Evolutionary conservation across 2,329 filamentous ascomycete genomes (phyloP).

Genomic region (Didymella lethalis): DNA sequence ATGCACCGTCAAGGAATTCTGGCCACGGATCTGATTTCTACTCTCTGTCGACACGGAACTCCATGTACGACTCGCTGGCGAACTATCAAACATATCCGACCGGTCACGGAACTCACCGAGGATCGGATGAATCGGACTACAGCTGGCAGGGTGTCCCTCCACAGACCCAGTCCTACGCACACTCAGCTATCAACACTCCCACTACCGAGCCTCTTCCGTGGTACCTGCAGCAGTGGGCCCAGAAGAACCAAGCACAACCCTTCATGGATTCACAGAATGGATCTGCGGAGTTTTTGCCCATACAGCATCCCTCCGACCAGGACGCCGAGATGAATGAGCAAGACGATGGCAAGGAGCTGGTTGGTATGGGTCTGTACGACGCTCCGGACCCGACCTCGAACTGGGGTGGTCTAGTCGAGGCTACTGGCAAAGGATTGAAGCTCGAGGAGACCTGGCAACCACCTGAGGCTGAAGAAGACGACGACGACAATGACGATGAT

Average conservation of each 20-base stretch:
- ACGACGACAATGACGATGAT: constrained; percentile 60
- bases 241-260: constrained; percentile 42
- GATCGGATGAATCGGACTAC: constrained; percentile 40
- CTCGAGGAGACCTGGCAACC: constrained; percentile 82
- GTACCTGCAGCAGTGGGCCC: constrained; percentile 50
- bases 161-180: constrained; percentile 33
- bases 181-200: constrained; percentile 45
- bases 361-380: constrained; percentile 86
- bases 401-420: constrained; percentile 59
- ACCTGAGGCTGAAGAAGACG: constrained; percentile 55
- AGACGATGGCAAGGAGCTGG: constrained; percentile 71
- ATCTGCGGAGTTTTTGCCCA: constrained; percentile 59
- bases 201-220: constrained; percentile 45
- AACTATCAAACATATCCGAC: constrained; percentile 26
- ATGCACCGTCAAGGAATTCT: constrained; percentile 38
- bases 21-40: constrained; percentile 46
- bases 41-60: constrained; percentile 46
- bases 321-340: constrained; percentile 65
- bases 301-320: constrained; percentile 57
- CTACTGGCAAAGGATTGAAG: constrained; percentile 76
- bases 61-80: constrained; percentile 36
- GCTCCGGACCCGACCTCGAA: constrained; percentile 67
- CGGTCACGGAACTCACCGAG: constrained; percentile 27
- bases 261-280: constrained; percentile 27
- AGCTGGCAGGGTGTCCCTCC: constrained; percentile 41